Base-by-base conservation (phyloP, 192 early-diverging fungal species). In the Powellomyces hirtus region DNA sequence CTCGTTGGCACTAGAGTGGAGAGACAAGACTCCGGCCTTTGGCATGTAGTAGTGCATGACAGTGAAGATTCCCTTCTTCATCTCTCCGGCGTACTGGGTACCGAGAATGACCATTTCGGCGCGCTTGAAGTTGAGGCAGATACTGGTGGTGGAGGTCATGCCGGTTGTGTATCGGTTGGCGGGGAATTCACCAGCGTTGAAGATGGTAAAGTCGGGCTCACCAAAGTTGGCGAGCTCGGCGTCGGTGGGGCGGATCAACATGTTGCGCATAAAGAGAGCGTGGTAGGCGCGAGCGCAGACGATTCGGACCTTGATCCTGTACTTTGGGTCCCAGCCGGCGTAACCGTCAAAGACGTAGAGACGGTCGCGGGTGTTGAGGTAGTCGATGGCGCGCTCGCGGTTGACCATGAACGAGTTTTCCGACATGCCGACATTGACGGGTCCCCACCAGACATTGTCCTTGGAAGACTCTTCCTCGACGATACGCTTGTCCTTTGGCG, bases 21-120 rank as follows among this genome's bases (percentile, higher is more conserved):
- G 82, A 27, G 92, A 94, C 13, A 94, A 78, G 34, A 94, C 92
- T 38, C 89, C 90, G 27, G 83, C 81, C 89, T 94, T 96, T 73
- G 96, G 96, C 95, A 97, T 97, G 67, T 92, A 79, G 86, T 98
- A 97, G 79, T 98, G 94, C 96, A 98, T 97, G 53, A 98, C 93
- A 27, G 94, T 97, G 81, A 97, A 95, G 63, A 93, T 86, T 80
- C 96, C 96, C 89, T 98, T 98, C 84, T 98, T 98, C 96, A 98
- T 98, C 82, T 98, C 96, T 60, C 96, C 96, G 61, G 96, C 96
- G 71, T 98, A 98, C 78, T 97, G 91, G 64, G 94, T 94, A 49
- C 96, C 96, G 40, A 98, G 84, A 56, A 98, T 98, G 36, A 98
- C 92, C 96, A 98, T 98, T 80, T 98, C 93, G 33, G 76, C 75